Base-by-base conservation (phyloP, 441 rosid species). In the Raphanus hybrid region DNA sequence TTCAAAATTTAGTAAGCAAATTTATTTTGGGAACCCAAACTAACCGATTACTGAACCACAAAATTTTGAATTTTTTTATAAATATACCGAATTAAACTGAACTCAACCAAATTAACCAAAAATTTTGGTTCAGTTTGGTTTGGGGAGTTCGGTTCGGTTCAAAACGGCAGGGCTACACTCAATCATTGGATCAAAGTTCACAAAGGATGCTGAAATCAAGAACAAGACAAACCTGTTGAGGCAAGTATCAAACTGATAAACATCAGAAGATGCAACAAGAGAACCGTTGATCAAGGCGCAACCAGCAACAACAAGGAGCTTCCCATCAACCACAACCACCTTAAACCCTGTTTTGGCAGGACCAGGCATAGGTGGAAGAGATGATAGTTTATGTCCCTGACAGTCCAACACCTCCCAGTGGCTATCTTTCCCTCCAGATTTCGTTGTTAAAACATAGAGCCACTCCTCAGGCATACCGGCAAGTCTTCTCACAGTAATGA, bases 321-420 rank as follows among this genome's bases (percentile, higher is more conserved):
- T 96, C 74, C 93, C 98, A 35, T 86, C 82, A 48, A 91, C 84
- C 70, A 82, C 97, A 77, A 85, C 94, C 32, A 90, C 91, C 59
- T 94, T 93, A 76, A 89, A 96, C 63, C 92, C 94, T 54, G 86
- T 82, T 82, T 86, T 96, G 4, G 16, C 61, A 10, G 88, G 86
- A 70, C 96, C 98, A 5, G 98, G 97, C 97, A 93, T 93, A 0
- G 80, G 84, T 23, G 98, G 96, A 81, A 96, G 94, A 74, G 81
- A 80, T 66, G 67, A 84, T 52, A 81, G 88, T 71, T 78, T 90
- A 61, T 69, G 83, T 66, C 99, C 98, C 12, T 65, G 73, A 84
- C 85, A 78, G 83, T 92, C 91, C 84, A 92, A 85, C 66, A 96
- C 93, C 83, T 91, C 96, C 99, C 99, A 96, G 39, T 84, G 94